Conservation (phyloP, 352 stramenopile genomes). For the Globisporangium radiosum region DNA sequence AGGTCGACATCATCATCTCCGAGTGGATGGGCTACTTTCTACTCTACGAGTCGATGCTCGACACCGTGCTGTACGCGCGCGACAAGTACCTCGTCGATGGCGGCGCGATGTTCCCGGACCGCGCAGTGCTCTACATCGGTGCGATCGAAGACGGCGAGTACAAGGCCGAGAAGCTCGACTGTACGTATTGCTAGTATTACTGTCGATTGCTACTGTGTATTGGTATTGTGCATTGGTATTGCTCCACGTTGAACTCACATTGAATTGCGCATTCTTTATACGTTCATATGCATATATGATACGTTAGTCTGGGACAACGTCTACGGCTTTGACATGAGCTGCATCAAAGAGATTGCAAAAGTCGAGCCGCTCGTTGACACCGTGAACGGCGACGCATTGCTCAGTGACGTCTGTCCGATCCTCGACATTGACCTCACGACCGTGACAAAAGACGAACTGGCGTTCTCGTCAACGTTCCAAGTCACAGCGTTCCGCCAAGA, state of each 20-base stretch:
- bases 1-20: conserved; percentile 97
- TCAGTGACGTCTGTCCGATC: conserved; percentile 90
- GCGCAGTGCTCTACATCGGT: conserved; percentile 93
- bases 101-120: conserved; percentile 94
- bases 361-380: conserved; percentile 97
- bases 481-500: conserved; percentile 91
- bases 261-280: too few relatives aligned
- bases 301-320: conserved; percentile 94
- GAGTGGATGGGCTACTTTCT: conserved; percentile 99
- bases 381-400: conserved; percentile 88
- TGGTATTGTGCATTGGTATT: too few relatives aligned
- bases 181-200: conserved; percentile 18
- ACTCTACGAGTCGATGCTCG: conserved; percentile 97
- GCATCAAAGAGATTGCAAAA: conserved; percentile 96
- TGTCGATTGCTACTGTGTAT: neutral
- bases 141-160: conserved; percentile 96
- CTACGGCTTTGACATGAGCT: conserved; percentile 99
- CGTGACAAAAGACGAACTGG: conserved; percentile 92
- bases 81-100: conserved; percentile 95
- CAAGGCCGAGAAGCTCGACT: conserved; percentile 91
- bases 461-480: conserved; percentile 90
- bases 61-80: conserved; percentile 93
- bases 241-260: too few relatives aligned
- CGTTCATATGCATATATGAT: too few relatives aligned
- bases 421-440: conserved; percentile 90